Base-by-base conservation (phyloP, 805 yeast genomes). In the Ogataea trehalophila region DNA sequence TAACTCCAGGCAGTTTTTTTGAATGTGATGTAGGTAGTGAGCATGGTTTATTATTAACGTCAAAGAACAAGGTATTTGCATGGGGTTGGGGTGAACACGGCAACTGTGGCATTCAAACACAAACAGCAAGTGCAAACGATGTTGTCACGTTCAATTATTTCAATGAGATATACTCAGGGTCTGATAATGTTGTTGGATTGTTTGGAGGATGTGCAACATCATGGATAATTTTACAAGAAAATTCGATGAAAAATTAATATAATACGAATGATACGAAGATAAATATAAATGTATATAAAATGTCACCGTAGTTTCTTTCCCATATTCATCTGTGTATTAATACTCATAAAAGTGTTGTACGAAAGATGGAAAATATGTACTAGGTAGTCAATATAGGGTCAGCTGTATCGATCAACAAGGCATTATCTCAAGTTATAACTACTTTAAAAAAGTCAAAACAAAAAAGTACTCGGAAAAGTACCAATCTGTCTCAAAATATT, bases 1-100 rank as follows among this genome's bases (percentile, higher is more conserved):
- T 20, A n/a, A 7, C 33, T 15, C 20, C 6, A 14, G 17, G 20
- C 3, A 2, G 3, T 23, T 42, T 34, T 50, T 61, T 33, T 42
- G 49, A 22, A 34, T 49, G 7, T 69, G 71, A 18, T 1, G 74
- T 79, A 6, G 99, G 99, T 0, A 87, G 96, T 63, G 98, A 92
- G 60, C 99, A 92, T 64, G 95, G 94, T 0, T 57, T 90, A 16
- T 56, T 78, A 11, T 60, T 64, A 6, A 44, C 56, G 1, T n/a
- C 40, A 1, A 53, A 61, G 15, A 55, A 64, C 37, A 43, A 47
- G 8, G 83, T 90, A 0, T 69, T 60, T 46, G 76, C 91, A 2
- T 94, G 98, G 98, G 99, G 99, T 0, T 92, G 99, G 99, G 97
- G 97, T 14, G 98, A 94, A 60, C 99, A 92, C 65, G 99, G 99